Evolutionary conservation across 1,284 basidiomycete genomes (phyloP), one percentile per base, ranked within the genome.

Genomic region (Gymnopus androsaceus): DNA sequence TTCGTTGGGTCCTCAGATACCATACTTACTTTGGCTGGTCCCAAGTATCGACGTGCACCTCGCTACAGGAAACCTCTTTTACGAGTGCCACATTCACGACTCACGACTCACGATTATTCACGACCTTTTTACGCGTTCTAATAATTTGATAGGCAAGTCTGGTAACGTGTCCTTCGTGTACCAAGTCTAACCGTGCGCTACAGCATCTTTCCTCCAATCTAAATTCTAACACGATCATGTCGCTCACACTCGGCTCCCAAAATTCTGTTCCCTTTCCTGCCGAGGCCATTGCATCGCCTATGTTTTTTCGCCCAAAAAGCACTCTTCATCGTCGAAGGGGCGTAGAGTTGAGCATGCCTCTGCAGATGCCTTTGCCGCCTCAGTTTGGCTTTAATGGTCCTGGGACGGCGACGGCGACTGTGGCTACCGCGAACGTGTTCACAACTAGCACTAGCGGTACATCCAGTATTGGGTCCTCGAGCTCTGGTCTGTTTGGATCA

Each of bases 221-320:
- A 31, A 46, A 33, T 33, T 14, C 15, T 1, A 28, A 8, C 12
- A 41, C 21, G 19, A 31, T n/a, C 27, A 46, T 46, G 44, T 46
- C 44, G 19, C 41, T 42, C 23, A 9, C 41, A 11, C 14, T 53
- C 23, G 34, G 19, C 21, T 37, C 46, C n/a, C n/a, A n/a, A 34
- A 53, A 53, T 21, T 27, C 51, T 8, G 38, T 53, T n/a, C 51
- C 51, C n/a, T 53, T 53, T n/a, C 51, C 51, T 17, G 21, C 41
- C 19, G 33, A 37, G 30, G 9, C 19, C n/a, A 17, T 23, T 23
- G 4, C 51, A 9, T 45, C 51, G 9, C 51, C 51, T 27, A 8
- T 36, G n/a, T 28, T 33, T 8, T 15, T 23, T 12, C 38, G 21
- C n/a, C 51, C 27, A 19, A n/a, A n/a, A n/a, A 28, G 31, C 15